A percentile compares a stretch with the other conserved stretches of the same genome.
These are phyloP conservation scores for Eremothecium sinecaudum DNA, from an alignment of 1,139 yeast species.

Conservation along the genomic window DNA sequence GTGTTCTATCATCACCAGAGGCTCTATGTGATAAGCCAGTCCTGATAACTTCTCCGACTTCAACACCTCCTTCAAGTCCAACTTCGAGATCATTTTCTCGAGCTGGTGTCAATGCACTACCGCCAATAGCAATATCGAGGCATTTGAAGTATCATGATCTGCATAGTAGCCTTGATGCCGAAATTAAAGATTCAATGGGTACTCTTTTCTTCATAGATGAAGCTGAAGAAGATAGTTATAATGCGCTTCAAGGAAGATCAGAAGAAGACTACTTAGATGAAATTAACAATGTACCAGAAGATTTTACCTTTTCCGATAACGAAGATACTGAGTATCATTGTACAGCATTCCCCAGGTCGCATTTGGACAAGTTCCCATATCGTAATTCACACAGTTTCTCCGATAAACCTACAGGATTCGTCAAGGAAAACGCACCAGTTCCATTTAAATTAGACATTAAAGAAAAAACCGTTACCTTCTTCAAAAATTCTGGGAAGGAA, in stretches of 20 bases:
- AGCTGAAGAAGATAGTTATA: slow-evolving; percentile 28
- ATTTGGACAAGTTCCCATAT: slow-evolving; percentile 18
- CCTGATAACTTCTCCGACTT: neutral
- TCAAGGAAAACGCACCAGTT: slow-evolving; percentile 26
- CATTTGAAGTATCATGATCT: slow-evolving; percentile 28
- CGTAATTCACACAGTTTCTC: slow-evolving; percentile 30
- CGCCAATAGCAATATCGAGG: slow-evolving; percentile 26
- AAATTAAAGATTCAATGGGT: slow-evolving; percentile 27
- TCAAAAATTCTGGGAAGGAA: too few species aligned
- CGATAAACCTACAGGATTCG: slow-evolving; percentile 26
- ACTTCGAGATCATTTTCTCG: neutral
- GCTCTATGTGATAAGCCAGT: neutral
- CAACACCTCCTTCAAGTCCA: neutral
- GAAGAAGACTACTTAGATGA: slow-evolving; percentile 39
- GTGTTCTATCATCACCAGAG: too few species aligned
- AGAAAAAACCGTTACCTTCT: slow-evolving; percentile 51
- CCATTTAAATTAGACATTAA: slow-evolving; percentile 43
- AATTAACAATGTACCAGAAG: slow-evolving; percentile 50
- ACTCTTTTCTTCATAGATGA: slow-evolving; percentile 30
- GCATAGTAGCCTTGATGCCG: slow-evolving; percentile 26
- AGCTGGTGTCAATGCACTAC: slow-evolving; percentile 10
- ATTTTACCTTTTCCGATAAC: slow-evolving; percentile 43
- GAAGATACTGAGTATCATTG: slow-evolving; percentile 18
- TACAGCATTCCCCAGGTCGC: slow-evolving; percentile 17
- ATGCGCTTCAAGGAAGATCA: slow-evolving; percentile 13